Conservation (phyloP, 371 early-diverging fungal genomes). For the Mortierella sp. region DNA sequence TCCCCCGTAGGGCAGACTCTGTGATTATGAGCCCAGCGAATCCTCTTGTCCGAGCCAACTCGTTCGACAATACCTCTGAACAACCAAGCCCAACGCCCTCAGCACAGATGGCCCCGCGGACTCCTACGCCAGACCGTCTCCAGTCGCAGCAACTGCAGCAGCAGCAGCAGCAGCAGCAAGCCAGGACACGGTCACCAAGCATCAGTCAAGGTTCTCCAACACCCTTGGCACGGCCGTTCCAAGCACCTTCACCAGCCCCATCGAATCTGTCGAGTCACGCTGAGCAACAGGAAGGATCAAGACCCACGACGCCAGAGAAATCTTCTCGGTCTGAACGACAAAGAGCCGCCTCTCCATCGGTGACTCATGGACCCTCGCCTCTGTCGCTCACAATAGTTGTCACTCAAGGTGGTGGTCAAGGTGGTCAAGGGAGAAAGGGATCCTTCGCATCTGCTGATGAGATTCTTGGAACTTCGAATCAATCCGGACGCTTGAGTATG, state of each 20-base stretch:
- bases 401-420: slow-evolving; percentile 5
- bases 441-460: slow-evolving; percentile 15
- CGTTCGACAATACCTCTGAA: slow-evolving; percentile 37
- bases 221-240: slow-evolving; percentile 24
- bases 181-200: slow-evolving; percentile 34
- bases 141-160: slow-evolving; percentile 16
- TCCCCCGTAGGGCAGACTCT: slow-evolving; percentile 49
- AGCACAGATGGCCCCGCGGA: slow-evolving; percentile 33
- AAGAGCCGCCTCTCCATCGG: slow-evolving; percentile 36
- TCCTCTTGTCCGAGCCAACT: slow-evolving; percentile 25
- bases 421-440: slow-evolving; percentile 5
- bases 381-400: slow-evolving; percentile 40
- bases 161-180: slow-evolving; percentile 10
- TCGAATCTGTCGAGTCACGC: slow-evolving; percentile 43
- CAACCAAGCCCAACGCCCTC: slow-evolving; percentile 42
- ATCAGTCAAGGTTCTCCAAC: slow-evolving; percentile 36
- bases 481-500: slow-evolving; percentile 18
- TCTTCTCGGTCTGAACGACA: slow-evolving; percentile 55
- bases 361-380: slow-evolving; percentile 52
- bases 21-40: slow-evolving; percentile 44
- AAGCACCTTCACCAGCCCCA: slow-evolving; percentile 51
- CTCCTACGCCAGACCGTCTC: slow-evolving; percentile 45
- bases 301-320: slow-evolving; percentile 45
- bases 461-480: slow-evolving; percentile 1
- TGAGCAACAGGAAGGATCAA: slow-evolving; percentile 41